phyloP scores from a whole-genome alignment of 805 yeast species.

The Candida arabinofermentans region DNA sequence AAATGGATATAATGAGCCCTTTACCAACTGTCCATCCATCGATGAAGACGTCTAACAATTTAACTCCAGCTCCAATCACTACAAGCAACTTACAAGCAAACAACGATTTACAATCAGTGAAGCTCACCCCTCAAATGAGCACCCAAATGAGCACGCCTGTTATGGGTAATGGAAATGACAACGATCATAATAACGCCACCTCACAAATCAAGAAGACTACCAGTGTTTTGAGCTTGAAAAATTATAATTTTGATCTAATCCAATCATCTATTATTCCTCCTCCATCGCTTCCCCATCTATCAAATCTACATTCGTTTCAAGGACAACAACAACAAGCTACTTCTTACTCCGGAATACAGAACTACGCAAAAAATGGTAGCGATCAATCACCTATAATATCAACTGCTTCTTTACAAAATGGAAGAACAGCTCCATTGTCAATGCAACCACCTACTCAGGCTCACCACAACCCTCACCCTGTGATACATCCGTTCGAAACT shows the following conservation, averaged over 20 bases:
- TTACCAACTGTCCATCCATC: not conserved
- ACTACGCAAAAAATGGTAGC: not conserved
- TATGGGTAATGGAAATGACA: not conserved
- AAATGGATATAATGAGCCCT: no score
- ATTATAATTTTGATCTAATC: constrained; percentile 7
- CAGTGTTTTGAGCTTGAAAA: constrained; percentile 6
- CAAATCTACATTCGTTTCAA: not conserved
- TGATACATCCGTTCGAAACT: not conserved
- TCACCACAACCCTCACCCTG: not conserved
- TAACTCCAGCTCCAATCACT: not conserved
- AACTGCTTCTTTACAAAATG: not conserved
- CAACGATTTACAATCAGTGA: constrained; percentile 1
- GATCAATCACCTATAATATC: not conserved
- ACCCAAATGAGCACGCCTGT: not conserved
- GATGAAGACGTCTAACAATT: not conserved
- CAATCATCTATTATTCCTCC: constrained; percentile 1
- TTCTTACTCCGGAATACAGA: not conserved
- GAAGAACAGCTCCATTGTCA: not conserved
- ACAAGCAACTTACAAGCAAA: not conserved
- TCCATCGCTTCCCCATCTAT: not conserved
- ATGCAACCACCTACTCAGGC: no score
- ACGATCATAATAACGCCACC: not conserved
- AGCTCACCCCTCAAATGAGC: not conserved
- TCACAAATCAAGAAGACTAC: not conserved
- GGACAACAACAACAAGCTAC: constrained; percentile 1